Evolutionary conservation across 805 yeast species (phyloP).

Genomic region (Yamadazyma akitaensis): DNA sequence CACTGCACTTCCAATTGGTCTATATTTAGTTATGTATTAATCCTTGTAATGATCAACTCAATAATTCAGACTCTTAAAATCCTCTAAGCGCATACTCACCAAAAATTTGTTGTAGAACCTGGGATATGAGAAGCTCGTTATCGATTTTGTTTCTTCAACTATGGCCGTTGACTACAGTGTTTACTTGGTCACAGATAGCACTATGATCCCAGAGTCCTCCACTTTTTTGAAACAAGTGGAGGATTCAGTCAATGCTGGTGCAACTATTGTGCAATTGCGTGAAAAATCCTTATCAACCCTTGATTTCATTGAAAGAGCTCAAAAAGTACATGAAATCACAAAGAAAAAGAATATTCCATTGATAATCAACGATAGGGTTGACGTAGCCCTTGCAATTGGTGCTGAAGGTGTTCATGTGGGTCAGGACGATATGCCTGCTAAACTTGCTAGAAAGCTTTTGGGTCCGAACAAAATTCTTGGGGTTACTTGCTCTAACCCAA

Average conservation of each 20-base stretch:
- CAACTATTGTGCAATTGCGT: constrained; percentile 76
- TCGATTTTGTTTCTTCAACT: not conserved
- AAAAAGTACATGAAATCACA: constrained; percentile 59
- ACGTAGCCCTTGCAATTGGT: constrained; percentile 82
- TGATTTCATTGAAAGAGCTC: constrained; percentile 63
- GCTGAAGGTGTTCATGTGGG: constrained; percentile 95
- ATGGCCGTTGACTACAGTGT: constrained; percentile 49
- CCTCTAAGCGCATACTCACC: constrained; percentile 11
- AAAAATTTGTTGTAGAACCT: not conserved
- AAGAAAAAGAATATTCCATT: constrained; percentile 61
- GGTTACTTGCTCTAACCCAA: constrained; percentile 60
- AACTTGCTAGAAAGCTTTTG: constrained; percentile 54
- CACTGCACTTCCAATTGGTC: not conserved
- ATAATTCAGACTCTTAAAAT: not conserved
- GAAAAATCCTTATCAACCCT: constrained; percentile 72
- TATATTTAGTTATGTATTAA: too few species aligned
- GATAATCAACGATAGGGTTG: constrained; percentile 82
- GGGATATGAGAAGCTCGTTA: not conserved
- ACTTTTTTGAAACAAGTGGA: constrained; percentile 59
- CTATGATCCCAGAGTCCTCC: constrained; percentile 58
- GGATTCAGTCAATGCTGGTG: constrained; percentile 66
- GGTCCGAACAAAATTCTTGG: constrained; percentile 81
- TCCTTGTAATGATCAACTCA: too few species aligned
- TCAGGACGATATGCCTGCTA: constrained; percentile 78
- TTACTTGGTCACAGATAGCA: constrained; percentile 78